A percentile compares a stretch with the other conserved stretches of the same genome.
Conservation (phyloP, 768 basidiomycete species). For the Dioszegia hungarica region DNA sequence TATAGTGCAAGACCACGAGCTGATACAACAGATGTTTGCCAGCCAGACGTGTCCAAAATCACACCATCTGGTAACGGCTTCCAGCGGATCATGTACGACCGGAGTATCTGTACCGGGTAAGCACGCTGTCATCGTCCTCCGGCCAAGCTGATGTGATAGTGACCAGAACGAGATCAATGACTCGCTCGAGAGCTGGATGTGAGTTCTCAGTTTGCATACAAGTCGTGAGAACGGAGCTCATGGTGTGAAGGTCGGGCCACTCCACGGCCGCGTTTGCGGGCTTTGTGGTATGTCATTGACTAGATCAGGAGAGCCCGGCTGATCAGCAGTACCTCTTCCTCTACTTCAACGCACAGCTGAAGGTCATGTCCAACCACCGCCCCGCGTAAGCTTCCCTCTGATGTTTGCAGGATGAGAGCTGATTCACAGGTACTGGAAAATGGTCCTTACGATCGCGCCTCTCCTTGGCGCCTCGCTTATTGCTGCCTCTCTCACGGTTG, state of each 20-base stretch:
- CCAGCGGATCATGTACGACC: constrained; percentile 55
- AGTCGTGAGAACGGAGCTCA: not conserved
- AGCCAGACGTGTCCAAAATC: constrained; percentile 51
- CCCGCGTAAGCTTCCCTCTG: constrained; percentile 47
- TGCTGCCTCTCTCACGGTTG: constrained; percentile 58
- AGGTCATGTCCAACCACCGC: constrained; percentile 60
- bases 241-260: constrained; percentile 52
- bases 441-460: constrained; percentile 59
- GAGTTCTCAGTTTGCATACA: too few species aligned
- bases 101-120: constrained; percentile 56
- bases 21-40: constrained; percentile 57
- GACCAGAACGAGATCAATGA: constrained; percentile 59
- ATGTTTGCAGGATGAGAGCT: not conserved
- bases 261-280: constrained; percentile 61
- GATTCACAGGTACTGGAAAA: constrained; percentile 56
- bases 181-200: constrained; percentile 53
- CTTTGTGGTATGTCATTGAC: constrained; percentile 45
- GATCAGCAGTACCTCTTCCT: constrained; percentile 19
- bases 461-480: constrained; percentile 59
- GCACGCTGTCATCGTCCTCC: not conserved
- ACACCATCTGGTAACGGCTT: constrained; percentile 54
- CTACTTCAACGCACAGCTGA: constrained; percentile 48
- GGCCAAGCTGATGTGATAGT: constrained; percentile 24
- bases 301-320: not conserved
- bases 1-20: constrained; percentile 44